Base-by-base conservation (phyloP, 192 early-diverging fungal species). In the Entomortierella parvispora region DNA sequence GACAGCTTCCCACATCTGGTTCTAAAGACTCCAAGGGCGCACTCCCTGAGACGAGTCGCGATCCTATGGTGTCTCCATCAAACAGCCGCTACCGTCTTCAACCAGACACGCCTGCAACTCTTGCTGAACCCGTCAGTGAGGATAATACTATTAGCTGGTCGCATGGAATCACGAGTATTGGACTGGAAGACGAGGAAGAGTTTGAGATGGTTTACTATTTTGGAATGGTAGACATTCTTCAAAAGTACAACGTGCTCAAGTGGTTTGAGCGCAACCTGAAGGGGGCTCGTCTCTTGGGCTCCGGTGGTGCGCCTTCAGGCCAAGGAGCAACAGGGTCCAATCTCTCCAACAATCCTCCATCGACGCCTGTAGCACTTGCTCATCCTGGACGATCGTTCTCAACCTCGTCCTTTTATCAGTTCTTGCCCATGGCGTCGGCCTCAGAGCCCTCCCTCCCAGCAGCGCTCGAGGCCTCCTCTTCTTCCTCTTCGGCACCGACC, bases 141-240 rank as follows among this genome's bases (percentile, higher is more conserved):
- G 43, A 14, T n/a, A 10, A 58, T 12, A 33, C 3, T 23, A 63
- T 23, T 5, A 56, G 33, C 18, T 77, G 74, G 74, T 77, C 74
- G 0, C 65, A 77, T 17, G 74, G 74, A 14, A 25, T 77, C 7
- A 28, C 65, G 4, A 77, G 74, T 23, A 42, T 32, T 4, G 46
- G 31, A 2, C 33, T 68, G 2, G 65, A 58, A 4, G 74, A 68
- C 23, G 74, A 60, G 0, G 74, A 68, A 10, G 74, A 60, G 2
- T 77, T 54, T 14, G 74, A 77, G 28, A 65, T 40, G 0, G 61
- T 77, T 4, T 77, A 77, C 37, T 77, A 77, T 45, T 77, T 77
- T 77, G 74, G 74, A 23, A 32, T 77, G 6, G 68, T 77, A 26
- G 74, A 77, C 49, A 58, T 77, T 46, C 60, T 77, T 12, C 74